A percentile compares a stretch with the other conserved stretches of the same genome.
Conservation (phyloP, 306 rosid species). For the Cicer yamashitae region DNA sequence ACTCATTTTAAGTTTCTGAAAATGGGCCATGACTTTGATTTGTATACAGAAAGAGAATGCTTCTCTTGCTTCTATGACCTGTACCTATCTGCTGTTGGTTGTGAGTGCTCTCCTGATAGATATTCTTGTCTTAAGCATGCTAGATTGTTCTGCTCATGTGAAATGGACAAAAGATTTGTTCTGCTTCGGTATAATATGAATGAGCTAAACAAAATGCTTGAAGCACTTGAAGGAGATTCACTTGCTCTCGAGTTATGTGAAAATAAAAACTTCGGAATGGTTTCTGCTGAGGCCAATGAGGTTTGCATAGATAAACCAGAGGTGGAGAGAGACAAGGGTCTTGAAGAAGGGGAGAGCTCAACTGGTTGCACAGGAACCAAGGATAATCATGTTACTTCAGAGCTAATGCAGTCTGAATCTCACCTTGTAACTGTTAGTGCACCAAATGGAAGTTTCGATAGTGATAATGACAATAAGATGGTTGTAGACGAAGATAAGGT, state of each 20-base stretch:
- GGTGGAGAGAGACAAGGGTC: conserved; percentile 45
- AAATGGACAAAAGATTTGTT: conserved; percentile 56
- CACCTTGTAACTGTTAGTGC: conserved; percentile 53
- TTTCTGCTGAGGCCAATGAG: conserved; percentile 47
- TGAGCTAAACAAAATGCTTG: conserved; percentile 66
- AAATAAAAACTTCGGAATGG: conserved; percentile 44
- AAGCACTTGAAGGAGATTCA: conserved; percentile 72
- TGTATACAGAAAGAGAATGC: conserved; percentile 81
- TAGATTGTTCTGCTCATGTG: conserved; percentile 71
- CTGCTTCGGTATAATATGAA: conserved; percentile 61
- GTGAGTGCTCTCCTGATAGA: conserved; percentile 78
- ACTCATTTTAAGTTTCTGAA: conserved; percentile 60
- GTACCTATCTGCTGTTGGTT: conserved; percentile 75
- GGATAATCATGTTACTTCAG: conserved; percentile 67
- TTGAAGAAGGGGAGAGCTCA: conserved; percentile 47
- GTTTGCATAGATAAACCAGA: conserved; percentile 48
- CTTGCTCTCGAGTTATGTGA: conserved; percentile 59
- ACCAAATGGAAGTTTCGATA: conserved; percentile 51
- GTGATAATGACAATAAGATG: conserved; percentile 48
- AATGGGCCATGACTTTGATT: conserved; percentile 76
- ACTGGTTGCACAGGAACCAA: conserved; percentile 49
- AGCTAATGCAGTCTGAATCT: conserved; percentile 62
- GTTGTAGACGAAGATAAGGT: conserved; percentile 49
- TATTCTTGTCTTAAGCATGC: conserved; percentile 85
- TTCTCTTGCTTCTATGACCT: conserved; percentile 87